Base-by-base conservation (phyloP, 257 asterid genomes). In the Penstemon davidsonii region DNA sequence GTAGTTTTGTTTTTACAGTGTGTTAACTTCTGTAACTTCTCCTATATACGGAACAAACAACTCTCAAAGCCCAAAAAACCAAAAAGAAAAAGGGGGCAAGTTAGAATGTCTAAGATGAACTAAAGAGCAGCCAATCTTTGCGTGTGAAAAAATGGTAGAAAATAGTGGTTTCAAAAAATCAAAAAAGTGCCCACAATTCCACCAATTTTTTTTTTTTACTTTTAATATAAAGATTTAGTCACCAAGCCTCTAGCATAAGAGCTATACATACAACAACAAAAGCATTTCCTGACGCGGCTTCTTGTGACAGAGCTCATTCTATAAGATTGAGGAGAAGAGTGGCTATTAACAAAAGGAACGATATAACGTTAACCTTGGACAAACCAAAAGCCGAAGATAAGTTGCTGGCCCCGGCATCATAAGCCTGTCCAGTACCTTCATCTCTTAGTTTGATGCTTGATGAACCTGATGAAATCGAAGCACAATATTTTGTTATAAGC, bases 401-500 rank as follows among this genome's bases (percentile, higher is more conserved):
- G 72, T 81, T 64, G 46, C 88, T 96, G 18, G 95, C 76, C 0
- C 72, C 74, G 47, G 90, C 85, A 3, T 77, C 40, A 57, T 86
- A 86, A 45, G 71, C 72, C 49, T 80, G 79, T 62, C 89, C 94
- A 11, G 90, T 58, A 3, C 51, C 80, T 39, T 80, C 91, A 10
- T 92, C 98, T 74, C 85, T 85, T 42, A 92, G 81, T 78, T 76
- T 87, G 73, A 92, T 87, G 80, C 84, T 81, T 8, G 92, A 83
- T 6, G 92, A 81, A 64, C 95, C 91, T 84, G 33, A 25, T 25
- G 82, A 71, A 41, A 67, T 78, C 44, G 36, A 71, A 57, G 44
- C 39, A 58, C 7, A 55, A 38, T 5, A 38, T 8, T 25, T 37
- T 12, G 44, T 19, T 18, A 9, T 36, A 25, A n/a, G n/a, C n/a